Evolutionary conservation across 2,329 filamentous ascomycete species (phyloP).

Genomic region (Fusarium paranaense): DNA sequence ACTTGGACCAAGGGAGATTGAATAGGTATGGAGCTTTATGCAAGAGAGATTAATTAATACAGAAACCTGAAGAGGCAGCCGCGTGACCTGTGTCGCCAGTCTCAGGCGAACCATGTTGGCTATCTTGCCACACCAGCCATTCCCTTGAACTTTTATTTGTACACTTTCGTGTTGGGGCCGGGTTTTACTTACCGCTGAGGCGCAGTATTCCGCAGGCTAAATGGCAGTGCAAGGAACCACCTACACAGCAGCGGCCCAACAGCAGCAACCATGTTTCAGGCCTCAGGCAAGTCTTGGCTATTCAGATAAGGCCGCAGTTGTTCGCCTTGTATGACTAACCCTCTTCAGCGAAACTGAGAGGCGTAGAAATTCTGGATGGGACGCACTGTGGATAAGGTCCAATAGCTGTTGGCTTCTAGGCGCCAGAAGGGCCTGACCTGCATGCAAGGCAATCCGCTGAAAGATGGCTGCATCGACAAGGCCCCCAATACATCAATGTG

Average conservation of each 20-base stretch:
- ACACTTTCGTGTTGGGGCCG: background rate
- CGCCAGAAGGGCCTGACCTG: background rate
- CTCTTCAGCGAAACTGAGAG: background rate
- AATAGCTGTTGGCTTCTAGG: background rate
- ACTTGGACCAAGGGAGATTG: background rate
- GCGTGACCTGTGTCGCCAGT: background rate
- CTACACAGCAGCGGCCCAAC: background rate
- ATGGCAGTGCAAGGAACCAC: background rate
- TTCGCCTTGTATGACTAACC: background rate
- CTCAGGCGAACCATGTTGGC: background rate
- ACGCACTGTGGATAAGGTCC: background rate
- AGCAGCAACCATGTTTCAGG: background rate
- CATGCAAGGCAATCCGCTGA: background rate
- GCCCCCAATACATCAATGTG: background rate
- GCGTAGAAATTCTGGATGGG: background rate
- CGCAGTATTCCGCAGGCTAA: background rate
- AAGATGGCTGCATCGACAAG: background rate
- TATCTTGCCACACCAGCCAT: background rate
- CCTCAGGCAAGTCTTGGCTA: background rate
- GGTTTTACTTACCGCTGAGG: background rate
- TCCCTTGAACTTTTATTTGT: background rate
- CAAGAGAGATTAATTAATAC: background rate
- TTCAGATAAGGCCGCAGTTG: background rate
- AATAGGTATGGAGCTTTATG: background rate
- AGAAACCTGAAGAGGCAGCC: background rate